Conservation (phyloP, 2,329 filamentous ascomycete genomes). For the Neofusicoccum laricinum region DNA sequence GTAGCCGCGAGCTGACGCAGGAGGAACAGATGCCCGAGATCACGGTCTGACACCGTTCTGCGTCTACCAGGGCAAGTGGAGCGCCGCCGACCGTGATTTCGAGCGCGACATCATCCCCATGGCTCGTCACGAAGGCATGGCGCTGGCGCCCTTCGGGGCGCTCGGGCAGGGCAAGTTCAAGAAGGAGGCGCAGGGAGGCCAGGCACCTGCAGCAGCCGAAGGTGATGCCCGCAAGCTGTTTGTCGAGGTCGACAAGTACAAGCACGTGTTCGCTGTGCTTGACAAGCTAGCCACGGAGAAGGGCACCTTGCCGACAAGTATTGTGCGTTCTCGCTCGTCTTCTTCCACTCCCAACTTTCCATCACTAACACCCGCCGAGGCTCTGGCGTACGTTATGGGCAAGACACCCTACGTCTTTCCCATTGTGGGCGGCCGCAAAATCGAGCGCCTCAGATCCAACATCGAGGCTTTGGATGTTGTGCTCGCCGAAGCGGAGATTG, state of each 20-base stretch:
- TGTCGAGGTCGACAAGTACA: conserved; percentile 48
- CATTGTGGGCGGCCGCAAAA: conserved; percentile 69
- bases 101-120: conserved; percentile 70
- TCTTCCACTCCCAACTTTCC: too few relatives aligned
- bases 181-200: conserved; percentile 27
- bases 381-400: conserved; percentile 69
- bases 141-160: conserved; percentile 53
- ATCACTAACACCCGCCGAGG: conserved; percentile 27
- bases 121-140: conserved; percentile 62
- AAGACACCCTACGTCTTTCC: conserved; percentile 74
- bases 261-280: conserved; percentile 55
- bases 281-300: conserved; percentile 59
- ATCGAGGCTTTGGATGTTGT: conserved; percentile 53
- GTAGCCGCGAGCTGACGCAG: not conserved
- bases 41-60: conserved; percentile 69
- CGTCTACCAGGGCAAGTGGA: conserved; percentile 67
- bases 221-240: conserved; percentile 36
- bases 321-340: conserved; percentile 13
- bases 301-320: conserved; percentile 56
- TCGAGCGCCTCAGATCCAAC: conserved; percentile 67
- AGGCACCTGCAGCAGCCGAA: conserved; percentile 16
- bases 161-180: conserved; percentile 50
- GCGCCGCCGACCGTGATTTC: conserved; percentile 60
- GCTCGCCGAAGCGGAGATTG: conserved; percentile 52
- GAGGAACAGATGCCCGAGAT: conserved; percentile 56